Conservation (phyloP, 2,329 filamentous ascomycete genomes). For the Exserohilum rostratum region DNA sequence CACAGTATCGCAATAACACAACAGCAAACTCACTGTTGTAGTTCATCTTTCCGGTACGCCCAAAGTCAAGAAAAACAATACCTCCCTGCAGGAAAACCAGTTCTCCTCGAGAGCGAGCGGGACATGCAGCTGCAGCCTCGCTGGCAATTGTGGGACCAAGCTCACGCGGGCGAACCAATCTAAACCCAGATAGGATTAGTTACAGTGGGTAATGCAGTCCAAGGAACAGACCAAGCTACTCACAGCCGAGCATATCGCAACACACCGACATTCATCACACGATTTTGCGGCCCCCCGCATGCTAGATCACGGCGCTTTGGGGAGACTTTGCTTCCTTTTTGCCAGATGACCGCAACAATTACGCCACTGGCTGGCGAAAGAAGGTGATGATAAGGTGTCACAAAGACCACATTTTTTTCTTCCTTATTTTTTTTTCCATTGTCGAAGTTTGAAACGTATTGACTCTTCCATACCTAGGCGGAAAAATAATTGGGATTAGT, state of each 20-base stretch:
- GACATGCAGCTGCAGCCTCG: background rate
- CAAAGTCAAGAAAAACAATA: background rate
- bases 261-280: slow-evolving; percentile 7
- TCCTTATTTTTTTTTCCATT: background rate
- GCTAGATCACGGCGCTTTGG: background rate
- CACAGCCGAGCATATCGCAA: background rate
- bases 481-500: background rate
- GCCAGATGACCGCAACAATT: background rate
- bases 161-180: slow-evolving; percentile 1
- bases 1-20: background rate
- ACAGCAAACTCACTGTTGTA: background rate
- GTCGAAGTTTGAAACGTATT: too few relatives aligned
- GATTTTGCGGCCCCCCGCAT: background rate
- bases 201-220: background rate
- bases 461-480: background rate
- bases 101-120: background rate
- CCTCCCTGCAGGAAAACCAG: background rate
- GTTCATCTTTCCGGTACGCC: background rate
- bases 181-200: background rate
- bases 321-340: background rate
- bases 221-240: background rate
- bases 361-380: background rate
- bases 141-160: slow-evolving; percentile 2
- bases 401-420: slow-evolving; percentile 1
- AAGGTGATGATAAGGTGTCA: background rate